Conservation (phyloP, 2,329 filamentous ascomycete genomes). For the Colletotrichum sp. region DNA sequence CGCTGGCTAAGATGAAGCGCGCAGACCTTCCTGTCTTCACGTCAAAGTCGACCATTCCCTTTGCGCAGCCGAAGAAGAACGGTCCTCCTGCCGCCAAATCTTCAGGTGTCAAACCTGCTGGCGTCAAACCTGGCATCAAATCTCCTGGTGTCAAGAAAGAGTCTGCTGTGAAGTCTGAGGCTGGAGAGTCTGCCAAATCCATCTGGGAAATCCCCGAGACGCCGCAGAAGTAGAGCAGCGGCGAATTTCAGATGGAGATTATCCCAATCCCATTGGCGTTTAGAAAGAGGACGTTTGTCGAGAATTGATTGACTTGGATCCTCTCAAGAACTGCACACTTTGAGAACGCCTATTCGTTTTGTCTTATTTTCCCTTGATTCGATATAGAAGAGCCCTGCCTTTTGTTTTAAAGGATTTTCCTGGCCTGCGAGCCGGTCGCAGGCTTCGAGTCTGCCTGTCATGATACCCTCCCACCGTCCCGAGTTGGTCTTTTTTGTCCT, state of each 20-base stretch:
- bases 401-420: neutral
- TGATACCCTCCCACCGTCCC: constrained; percentile 17
- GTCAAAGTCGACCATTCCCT: constrained; percentile 52
- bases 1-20: constrained; percentile 33
- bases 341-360: neutral
- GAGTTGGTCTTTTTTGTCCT: neutral
- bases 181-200: constrained; percentile 20
- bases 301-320: neutral
- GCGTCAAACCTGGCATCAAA: neutral
- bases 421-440: neutral
- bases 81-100: neutral
- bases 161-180: constrained; percentile 1
- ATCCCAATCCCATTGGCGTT: neutral
- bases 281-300: neutral
- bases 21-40: constrained; percentile 42
- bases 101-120: neutral
- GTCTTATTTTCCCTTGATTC: neutral
- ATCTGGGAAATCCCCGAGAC: constrained; percentile 40
- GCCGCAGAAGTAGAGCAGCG: constrained; percentile 24
- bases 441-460: neutral
- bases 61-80: constrained; percentile 35
- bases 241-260: neutral
- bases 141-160: neutral
- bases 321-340: neutral
- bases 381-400: neutral